Conservation (phyloP, 768 basidiomycete species). For the Boletus edulis region DNA sequence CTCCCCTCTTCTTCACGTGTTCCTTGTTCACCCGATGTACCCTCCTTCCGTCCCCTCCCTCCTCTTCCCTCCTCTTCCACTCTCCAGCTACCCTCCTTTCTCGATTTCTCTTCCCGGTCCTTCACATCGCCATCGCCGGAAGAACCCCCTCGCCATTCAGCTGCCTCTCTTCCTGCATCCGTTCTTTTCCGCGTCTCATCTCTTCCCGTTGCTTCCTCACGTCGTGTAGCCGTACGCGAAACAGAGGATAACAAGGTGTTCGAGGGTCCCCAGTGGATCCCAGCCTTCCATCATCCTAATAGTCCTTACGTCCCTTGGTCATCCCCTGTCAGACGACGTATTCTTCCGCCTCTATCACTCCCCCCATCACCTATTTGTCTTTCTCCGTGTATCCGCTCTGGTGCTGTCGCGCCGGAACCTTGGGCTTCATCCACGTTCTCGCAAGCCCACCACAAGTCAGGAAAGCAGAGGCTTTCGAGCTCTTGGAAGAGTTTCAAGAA, state of each 20-base stretch:
- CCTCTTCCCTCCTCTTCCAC: constrained; percentile 37
- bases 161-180: constrained; percentile 16
- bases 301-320: constrained; percentile 57
- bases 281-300: constrained; percentile 47
- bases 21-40: constrained; percentile 3
- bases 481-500: constrained; percentile 35
- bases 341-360: constrained; percentile 35
- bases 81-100: constrained; percentile 39
- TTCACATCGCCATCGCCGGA: constrained; percentile 10
- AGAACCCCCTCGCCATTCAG: constrained; percentile 7
- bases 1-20: constrained; percentile 16
- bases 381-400: constrained; percentile 35
- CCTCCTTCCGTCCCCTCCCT: constrained; percentile 31
- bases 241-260: constrained; percentile 20
- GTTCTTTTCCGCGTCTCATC: constrained; percentile 14
- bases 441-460: constrained; percentile 19
- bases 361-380: constrained; percentile 36
- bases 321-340: constrained; percentile 40
- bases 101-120: constrained; percentile 28
- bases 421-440: constrained; percentile 26
- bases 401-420: constrained; percentile 43
- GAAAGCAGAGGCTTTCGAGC: constrained; percentile 13
- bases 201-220: constrained; percentile 15
- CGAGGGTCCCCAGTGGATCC: constrained; percentile 33
- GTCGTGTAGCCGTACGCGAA: constrained; percentile 9